Evolutionary conservation across 208 protist genomes (phyloP).

Genomic region (Acanthamoeba lenticulata): DNA sequence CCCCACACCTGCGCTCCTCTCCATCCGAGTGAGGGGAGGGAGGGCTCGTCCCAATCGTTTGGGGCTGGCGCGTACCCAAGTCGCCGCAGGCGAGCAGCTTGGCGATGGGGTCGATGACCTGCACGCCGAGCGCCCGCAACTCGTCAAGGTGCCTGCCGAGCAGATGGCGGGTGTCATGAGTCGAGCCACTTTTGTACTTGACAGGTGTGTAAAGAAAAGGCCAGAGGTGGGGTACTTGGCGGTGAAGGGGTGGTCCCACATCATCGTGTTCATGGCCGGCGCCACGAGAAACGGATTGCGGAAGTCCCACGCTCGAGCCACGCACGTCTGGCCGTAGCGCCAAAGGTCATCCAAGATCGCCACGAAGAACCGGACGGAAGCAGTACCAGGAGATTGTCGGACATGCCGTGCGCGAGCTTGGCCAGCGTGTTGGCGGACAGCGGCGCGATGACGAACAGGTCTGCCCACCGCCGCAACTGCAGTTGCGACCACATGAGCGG

Average conservation of each 20-base stretch:
- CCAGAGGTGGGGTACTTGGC: constrained; percentile 81
- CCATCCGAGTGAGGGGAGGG: neutral
- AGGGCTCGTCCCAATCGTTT: too few relatives aligned
- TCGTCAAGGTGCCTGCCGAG: constrained; percentile 3
- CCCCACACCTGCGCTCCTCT: neutral
- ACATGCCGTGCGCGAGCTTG: constrained; percentile 94
- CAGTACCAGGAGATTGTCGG: constrained; percentile 92
- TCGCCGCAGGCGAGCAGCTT: constrained; percentile 96
- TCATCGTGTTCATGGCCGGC: constrained; percentile 98
- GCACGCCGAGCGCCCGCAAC: constrained; percentile 67
- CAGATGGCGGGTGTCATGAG: neutral
- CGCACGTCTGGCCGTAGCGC: constrained; percentile 88
- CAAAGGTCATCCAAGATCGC: too few relatives aligned
- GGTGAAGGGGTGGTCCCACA: constrained; percentile 97
- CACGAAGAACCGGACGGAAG: too few relatives aligned
- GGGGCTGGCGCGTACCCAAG: constrained; percentile 83
- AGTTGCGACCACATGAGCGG: constrained; percentile 76
- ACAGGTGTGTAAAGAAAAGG: constrained; percentile 58
- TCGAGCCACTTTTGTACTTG: too few relatives aligned
- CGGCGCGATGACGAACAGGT: constrained; percentile 95
- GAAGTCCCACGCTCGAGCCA: constrained; percentile 95
- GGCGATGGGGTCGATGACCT: constrained; percentile 90
- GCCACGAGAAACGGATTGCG: constrained; percentile 94
- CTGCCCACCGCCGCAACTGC: constrained; percentile 93
- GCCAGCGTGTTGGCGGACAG: constrained; percentile 97